These are phyloP conservation scores for Tillandsia leiboldiana DNA, from an alignment of 176 grass and related monocot species.

Conservation along the genomic window DNA sequence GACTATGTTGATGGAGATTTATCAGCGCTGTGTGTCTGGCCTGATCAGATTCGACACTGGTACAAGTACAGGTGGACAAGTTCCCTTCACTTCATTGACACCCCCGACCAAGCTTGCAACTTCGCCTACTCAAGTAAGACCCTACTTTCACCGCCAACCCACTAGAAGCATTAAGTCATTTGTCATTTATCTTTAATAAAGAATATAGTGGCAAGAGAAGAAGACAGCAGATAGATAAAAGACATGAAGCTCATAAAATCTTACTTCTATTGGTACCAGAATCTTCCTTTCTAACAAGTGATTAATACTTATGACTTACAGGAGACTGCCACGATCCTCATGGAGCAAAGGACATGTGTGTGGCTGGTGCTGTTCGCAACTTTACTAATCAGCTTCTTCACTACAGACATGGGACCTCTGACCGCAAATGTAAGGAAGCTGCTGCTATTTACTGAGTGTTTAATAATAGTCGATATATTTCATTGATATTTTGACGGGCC, in stretches of 20 bases:
- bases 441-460: neutral
- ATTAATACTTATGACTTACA: constrained; percentile 9
- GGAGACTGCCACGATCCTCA: constrained; percentile 65
- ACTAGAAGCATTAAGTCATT: neutral
- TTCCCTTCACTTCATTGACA: constrained; percentile 85
- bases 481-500: neutral
- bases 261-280: neutral
- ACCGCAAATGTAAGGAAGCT: constrained; percentile 47
- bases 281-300: neutral
- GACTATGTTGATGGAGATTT: constrained; percentile 58
- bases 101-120: constrained; percentile 67
- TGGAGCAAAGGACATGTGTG: constrained; percentile 55
- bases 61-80: constrained; percentile 63
- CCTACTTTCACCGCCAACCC: neutral
- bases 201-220: too few species aligned
- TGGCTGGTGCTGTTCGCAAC: constrained; percentile 74
- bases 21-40: constrained; percentile 65
- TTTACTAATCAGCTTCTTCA: constrained; percentile 76
- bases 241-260: neutral
- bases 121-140: constrained; percentile 62
- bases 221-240: too few species aligned
- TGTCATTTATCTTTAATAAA: neutral
- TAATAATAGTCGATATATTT: neutral
- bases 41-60: constrained; percentile 79
- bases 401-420: constrained; percentile 60